Base-by-base conservation (phyloP, 805 yeast species). In the Suhomyces canberraensis region DNA sequence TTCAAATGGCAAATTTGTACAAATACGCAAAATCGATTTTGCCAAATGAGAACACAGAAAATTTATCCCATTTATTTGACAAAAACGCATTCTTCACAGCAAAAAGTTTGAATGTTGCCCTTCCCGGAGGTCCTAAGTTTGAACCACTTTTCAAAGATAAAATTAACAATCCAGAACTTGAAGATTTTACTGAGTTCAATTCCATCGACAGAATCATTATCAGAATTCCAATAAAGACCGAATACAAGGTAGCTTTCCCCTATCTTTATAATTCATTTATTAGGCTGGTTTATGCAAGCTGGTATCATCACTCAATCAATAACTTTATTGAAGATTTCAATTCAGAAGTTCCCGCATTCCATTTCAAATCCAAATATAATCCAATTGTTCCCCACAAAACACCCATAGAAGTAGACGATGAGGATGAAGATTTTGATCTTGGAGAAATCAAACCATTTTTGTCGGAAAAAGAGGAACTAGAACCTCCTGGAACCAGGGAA, bases 81-180 rank as follows among this genome's bases (percentile, higher is more conserved):
- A 78, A 78, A 39, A 72, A 82, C 37, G 72, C 96, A 0, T 86
- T 93, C 46, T 77, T 83, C 57, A 90, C 96, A 0, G 95, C 98
- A 0, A 93, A 93, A 54, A 91, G 95, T 7, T 69, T 93, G 34
- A 88, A 90, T 51, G 73, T 81, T 30, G 83, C 95, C 1, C 69
- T 93, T 22, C 96, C 97, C 0, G 96, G 96, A 9, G 99, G 98
- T 0, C 98, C 99, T 9, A 86, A 84, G 54, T 93, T 89, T 60
- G 98, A 90, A 61, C 95, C 95, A 0, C 61, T 90, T 11, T 78
- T 71, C 61, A 79, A 81, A 42, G 85, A 82, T 35, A 56, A 55
- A 33, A 65, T 69, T 25, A 79, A 79, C 47, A 71, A 73, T 18
- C 76, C 75, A 16, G 84, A 79, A 31, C 56, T 58, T 18, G 91